Conservation (phyloP, 148 eudicot genomes). For the Beta vulgaris region DNA sequence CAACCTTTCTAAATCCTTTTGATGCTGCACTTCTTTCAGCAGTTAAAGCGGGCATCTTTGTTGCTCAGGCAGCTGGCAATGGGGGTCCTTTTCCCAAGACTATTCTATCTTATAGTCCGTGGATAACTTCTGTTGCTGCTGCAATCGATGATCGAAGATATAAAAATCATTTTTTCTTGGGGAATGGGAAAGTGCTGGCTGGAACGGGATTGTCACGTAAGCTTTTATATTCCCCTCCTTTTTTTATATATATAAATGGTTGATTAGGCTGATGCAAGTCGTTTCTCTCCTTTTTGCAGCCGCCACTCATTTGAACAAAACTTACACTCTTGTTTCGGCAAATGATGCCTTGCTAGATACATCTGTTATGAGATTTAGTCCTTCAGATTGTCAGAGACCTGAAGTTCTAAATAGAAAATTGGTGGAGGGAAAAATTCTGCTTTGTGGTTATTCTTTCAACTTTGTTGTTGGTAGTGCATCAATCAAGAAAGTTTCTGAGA, state of each 20-base stretch:
- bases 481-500: constrained; percentile 83
- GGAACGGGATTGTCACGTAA: constrained; percentile 91
- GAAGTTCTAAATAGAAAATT: constrained; percentile 76
- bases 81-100: constrained; percentile 95
- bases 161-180: constrained; percentile 80
- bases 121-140: constrained; percentile 97
- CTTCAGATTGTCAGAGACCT: constrained; percentile 93
- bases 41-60: constrained; percentile 92
- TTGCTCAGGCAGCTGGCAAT: constrained; percentile 97
- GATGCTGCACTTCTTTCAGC: constrained; percentile 86
- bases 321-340: constrained; percentile 81
- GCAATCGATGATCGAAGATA: constrained; percentile 96
- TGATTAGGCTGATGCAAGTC: constrained; percentile 23
- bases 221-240: constrained; percentile 28
- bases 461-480: constrained; percentile 88
- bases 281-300: constrained; percentile 49
- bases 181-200: constrained; percentile 72
- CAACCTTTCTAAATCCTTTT: constrained; percentile 86
- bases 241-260: not conserved
- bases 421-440: constrained; percentile 87
- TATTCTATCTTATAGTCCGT: constrained; percentile 89
- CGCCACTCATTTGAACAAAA: constrained; percentile 63
- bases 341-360: constrained; percentile 83
- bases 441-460: constrained; percentile 96
- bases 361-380: constrained; percentile 56